Evolutionary conservation across 306 rosid species (phyloP), one percentile per base, ranked within the genome.

Genomic region (Prunus padus): DNA sequence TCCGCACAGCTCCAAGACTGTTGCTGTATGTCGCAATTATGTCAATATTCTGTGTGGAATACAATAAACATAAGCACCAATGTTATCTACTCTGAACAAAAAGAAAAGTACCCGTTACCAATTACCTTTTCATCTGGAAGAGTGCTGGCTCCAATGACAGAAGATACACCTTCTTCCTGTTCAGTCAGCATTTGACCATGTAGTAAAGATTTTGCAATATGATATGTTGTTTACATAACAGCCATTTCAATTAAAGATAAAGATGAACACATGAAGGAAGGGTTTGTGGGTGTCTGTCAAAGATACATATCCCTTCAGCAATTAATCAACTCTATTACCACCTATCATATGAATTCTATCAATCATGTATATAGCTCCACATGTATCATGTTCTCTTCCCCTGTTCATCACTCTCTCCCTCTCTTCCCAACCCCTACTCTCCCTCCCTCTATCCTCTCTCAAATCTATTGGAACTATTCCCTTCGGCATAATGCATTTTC

Each of bases 21-120:
- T 86, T 87, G 42, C 89, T 95, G 85, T 91, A 95, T 52, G 92
- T 73, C 75, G 90, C 96, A 81, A 92, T 85, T 83, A 95, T 86
- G 77, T 89, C 96, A 79, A 95, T 78, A 79, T 89, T 96, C 98
- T 95, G 88, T 80, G 74, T 57, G 65, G 76, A 82, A 80, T 65
- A 33, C 63, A 59, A 75, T n/a, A 79, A 50, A 64, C 57, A 74
- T 80, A 74, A 88, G 86, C 51, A 76, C 26, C 66, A 55, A 5
- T 31, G 46, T 18, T 28, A 73, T 79, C 49, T 72, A 50, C 76
- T 37, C 64, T 69, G 50, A 78, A 74, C 50, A 67, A 49, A 69
- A 80, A 59, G 26, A 72, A 60, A 47, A 37, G 47, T 49, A 67
- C 54, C 60, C 26, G 4, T 68, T 56, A 60, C 37, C 23, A 33